Percentiles rank a stretch among this genome's conserved stretches.
phyloP scores from a whole-genome alignment of 495 filamentous ascomycete species.

The Pyrenula aspistea region DNA sequence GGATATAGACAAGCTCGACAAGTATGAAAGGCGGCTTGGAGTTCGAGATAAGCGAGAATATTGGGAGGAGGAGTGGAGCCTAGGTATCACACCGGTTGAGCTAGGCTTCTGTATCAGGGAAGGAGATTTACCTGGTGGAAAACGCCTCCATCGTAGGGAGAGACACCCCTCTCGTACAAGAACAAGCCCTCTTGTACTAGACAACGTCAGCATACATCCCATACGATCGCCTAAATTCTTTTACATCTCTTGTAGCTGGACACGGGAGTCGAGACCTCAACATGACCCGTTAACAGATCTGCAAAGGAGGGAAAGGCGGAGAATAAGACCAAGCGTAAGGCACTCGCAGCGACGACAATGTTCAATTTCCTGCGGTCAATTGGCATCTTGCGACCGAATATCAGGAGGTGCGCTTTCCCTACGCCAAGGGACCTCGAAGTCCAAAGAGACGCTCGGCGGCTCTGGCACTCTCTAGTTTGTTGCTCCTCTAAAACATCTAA shows the following conservation, averaged over 20 bases:
- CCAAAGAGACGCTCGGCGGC: no score
- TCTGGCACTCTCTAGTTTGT: no score
- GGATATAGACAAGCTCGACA: constrained; percentile 68
- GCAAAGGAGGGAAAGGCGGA: constrained; percentile 73
- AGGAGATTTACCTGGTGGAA: constrained; percentile 64
- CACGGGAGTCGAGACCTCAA: constrained; percentile 92
- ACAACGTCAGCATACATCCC: not conserved
- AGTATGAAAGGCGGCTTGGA: constrained; percentile 50
- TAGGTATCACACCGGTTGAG: constrained; percentile 11
- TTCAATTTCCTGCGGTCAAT: constrained; percentile 64
- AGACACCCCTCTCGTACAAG: constrained; percentile 90
- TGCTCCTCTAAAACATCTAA: no score
- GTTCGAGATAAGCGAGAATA: constrained; percentile 78
- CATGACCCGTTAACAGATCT: constrained; percentile 74
- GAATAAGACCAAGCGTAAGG: constrained; percentile 70
- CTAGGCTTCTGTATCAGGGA: not conserved
- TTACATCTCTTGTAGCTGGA: constrained; percentile 94
- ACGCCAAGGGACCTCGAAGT: no score
- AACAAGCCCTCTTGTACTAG: constrained; percentile 93
- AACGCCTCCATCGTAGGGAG: constrained; percentile 93
- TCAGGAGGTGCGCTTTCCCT: no score
- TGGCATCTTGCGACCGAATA: constrained; percentile 42
- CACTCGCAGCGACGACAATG: constrained; percentile 65
- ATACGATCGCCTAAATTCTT: constrained; percentile 14
- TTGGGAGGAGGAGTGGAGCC: constrained; percentile 81